These are phyloP conservation scores for Dendrobium chrysotoxum DNA, from an alignment of 106 monocot species.

Conservation along the genomic window DNA sequence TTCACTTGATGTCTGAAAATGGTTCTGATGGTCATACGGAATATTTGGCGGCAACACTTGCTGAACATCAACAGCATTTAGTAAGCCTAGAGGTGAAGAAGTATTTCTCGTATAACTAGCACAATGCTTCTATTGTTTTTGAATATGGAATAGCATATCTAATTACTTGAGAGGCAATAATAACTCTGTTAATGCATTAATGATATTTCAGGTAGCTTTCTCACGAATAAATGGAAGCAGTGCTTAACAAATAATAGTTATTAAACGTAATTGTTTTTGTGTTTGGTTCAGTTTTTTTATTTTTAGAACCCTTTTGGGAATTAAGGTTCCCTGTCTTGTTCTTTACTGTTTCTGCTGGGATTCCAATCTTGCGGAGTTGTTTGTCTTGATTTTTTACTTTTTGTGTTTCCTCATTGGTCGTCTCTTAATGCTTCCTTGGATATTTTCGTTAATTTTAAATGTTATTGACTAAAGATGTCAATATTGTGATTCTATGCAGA, in stretches of 20 bases:
- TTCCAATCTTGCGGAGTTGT: neutral
- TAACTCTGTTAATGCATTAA: neutral
- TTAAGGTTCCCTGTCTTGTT: neutral
- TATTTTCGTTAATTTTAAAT: neutral
- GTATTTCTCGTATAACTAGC: neutral
- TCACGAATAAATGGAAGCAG: neutral
- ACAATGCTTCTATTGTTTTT: neutral
- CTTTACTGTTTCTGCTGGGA: neutral
- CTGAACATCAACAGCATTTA: conserved; percentile 93
- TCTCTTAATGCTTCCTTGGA: neutral
- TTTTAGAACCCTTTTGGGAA: neutral
- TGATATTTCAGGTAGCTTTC: neutral
- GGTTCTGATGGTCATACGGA: conserved; percentile 62
- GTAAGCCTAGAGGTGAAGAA: conserved; percentile 80
- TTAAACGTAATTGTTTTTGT: neutral
- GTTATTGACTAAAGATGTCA: neutral
- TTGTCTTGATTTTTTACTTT: neutral
- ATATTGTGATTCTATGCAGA: too few relatives aligned
- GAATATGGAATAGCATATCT: neutral
- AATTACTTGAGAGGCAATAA: neutral
- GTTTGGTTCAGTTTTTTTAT: conserved; percentile 1
- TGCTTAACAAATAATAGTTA: neutral
- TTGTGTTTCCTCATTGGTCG: neutral
- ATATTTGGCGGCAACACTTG: conserved; percentile 67
- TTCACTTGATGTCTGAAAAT: conserved; percentile 33